A percentile compares a stretch with the other conserved stretches of the same genome.
Conservation (phyloP, 2,329 filamentous ascomycete species). For the Hypoxylon sp. region DNA sequence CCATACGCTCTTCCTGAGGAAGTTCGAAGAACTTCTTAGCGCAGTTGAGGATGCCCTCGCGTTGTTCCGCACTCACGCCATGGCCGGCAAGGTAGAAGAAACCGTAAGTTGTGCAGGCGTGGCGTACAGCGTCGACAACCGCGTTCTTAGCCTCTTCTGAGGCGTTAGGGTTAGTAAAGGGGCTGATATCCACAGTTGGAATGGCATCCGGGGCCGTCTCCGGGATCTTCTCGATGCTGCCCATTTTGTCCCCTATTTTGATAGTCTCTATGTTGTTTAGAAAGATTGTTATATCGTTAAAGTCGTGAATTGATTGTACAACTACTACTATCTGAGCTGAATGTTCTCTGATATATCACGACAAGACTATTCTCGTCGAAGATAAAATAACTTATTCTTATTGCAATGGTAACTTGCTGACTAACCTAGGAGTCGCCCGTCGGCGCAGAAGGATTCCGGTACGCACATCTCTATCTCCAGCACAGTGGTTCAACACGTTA, state of each 20-base stretch:
- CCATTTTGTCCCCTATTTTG: conserved; percentile 34
- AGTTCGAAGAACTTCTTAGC: conserved; percentile 48
- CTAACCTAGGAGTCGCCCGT: conserved; percentile 21
- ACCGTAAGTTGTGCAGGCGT: conserved; percentile 51
- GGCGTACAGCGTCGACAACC: conserved; percentile 50
- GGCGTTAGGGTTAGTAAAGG: conserved; percentile 45
- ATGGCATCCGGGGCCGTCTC: conserved; percentile 46
- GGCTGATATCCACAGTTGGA: conserved; percentile 52
- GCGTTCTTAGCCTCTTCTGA: conserved; percentile 39
- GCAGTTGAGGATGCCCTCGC: conserved; percentile 44
- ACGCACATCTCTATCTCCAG: conserved; percentile 8
- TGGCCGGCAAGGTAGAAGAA: conserved; percentile 56
- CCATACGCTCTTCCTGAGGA: conserved; percentile 49
- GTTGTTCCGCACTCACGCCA: conserved; percentile 48
- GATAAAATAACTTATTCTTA: conserved; percentile 31
- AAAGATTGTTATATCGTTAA: conserved; percentile 5
- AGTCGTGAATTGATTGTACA: conserved; percentile 5
- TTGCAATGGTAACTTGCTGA: conserved; percentile 18
- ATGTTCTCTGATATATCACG: not conserved
- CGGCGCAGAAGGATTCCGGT: conserved; percentile 14
- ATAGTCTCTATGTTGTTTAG: conserved; percentile 2
- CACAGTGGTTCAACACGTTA: conserved; percentile 31
- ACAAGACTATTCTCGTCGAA: not conserved
- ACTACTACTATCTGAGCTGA: not conserved
- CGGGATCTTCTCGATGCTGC: conserved; percentile 36